Evolutionary conservation across 1,284 basidiomycete genomes (phyloP), one percentile per base, ranked within the genome.

Genomic region (Ustanciosporium gigantosporum): DNA sequence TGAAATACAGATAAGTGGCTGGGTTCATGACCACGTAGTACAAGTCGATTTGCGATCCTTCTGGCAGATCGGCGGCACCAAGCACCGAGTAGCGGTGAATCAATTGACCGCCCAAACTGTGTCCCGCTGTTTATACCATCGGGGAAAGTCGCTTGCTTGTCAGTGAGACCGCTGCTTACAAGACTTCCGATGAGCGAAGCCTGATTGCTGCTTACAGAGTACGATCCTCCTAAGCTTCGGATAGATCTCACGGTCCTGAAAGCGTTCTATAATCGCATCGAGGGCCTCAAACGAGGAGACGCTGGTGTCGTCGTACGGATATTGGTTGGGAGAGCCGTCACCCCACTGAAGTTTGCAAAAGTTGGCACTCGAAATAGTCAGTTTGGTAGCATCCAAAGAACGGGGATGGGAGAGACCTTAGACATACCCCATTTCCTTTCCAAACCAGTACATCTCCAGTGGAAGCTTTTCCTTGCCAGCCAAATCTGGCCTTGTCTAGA

Each of bases 291-390:
- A 68, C 0, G 50, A 56, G 2, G 61, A 65, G 5, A 65, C 46
- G 4, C 36, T 32, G 14, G 35, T 44, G 9, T 46, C 41, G 20
- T 11, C 16, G 13, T 25, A n/a, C n/a, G 49, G 49, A n/a, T 46
- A 46, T 34, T 52, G 49, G 35, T 41, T 41, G 3, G 34, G 19
- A 0, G 37, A 31, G 11, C 66, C 66, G 19, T 65, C 66, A 8
- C 60, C 61, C 66, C 66, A 68, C 66, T 68, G 21, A 16, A 22
- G n/a, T n/a, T n/a, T n/a, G n/a, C n/a, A n/a, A n/a, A n/a, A n/a
- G n/a, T n/a, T n/a, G n/a, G n/a, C 2, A n/a, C 6, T 4, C 4
- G 6, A 22, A 2, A 14, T 3, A 21, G 22, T 4, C 4, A n/a
- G n/a, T n/a, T n/a, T n/a, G n/a, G n/a, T n/a, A n/a, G n/a, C n/a